Evolutionary conservation across 495 filamentous ascomycete genomes (phyloP).

Genomic region (Penicillium coffeae): DNA sequence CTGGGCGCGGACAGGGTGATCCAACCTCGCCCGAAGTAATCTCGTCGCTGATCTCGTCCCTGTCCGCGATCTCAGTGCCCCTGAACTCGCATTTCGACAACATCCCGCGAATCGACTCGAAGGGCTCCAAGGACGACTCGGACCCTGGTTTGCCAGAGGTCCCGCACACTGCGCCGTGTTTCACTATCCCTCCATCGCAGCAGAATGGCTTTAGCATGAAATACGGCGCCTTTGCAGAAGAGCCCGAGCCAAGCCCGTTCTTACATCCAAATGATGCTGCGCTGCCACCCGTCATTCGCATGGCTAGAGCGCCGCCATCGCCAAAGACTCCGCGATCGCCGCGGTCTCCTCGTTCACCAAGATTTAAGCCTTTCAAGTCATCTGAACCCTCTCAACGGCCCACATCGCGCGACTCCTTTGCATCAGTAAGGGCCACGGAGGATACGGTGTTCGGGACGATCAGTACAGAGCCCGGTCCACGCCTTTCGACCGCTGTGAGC

Average conservation of each 20-base stretch:
- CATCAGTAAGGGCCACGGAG: constrained; percentile 34
- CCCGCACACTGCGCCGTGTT: constrained; percentile 32
- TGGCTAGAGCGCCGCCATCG: constrained; percentile 77
- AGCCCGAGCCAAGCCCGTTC: constrained; percentile 37
- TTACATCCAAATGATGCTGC: constrained; percentile 74
- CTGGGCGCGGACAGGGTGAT: constrained; percentile 33
- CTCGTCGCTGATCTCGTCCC: constrained; percentile 84
- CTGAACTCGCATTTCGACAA: constrained; percentile 70
- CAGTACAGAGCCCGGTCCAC: constrained; percentile 38
- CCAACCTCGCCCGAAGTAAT: constrained; percentile 90
- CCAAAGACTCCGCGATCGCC: constrained; percentile 53
- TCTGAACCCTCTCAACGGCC: constrained; percentile 25
- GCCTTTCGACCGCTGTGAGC: constrained; percentile 35
- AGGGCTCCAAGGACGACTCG: constrained; percentile 38
- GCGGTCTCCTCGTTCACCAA: constrained; percentile 37
- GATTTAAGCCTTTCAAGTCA: constrained; percentile 38
- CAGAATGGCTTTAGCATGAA: constrained; percentile 65
- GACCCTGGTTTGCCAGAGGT: constrained; percentile 45
- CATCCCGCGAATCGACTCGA: constrained; percentile 47
- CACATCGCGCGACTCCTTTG: constrained; percentile 37
- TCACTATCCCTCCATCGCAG: constrained; percentile 26
- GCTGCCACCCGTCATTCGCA: constrained; percentile 76
- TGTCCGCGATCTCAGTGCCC: constrained; percentile 79
- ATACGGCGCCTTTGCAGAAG: constrained; percentile 54
- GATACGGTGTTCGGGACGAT: constrained; percentile 42